Conservation (phyloP, 2,329 filamentous ascomycete species). For the Chaetomium strumarium region DNA sequence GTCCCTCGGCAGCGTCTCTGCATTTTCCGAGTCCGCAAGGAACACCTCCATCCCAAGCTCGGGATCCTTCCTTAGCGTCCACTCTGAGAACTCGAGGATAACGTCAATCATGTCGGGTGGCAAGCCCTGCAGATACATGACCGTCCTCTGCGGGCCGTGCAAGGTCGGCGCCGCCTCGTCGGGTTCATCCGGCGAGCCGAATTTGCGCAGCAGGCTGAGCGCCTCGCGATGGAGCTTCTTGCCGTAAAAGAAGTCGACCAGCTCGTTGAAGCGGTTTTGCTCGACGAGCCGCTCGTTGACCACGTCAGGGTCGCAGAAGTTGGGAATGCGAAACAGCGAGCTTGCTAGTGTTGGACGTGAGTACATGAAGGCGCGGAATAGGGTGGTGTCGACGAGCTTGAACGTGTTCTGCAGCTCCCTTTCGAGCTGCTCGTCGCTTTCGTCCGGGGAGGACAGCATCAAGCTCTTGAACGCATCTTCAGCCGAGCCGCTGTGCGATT, state of each 20-base stretch:
- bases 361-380: slow-evolving; percentile 95
- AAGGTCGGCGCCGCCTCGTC: slow-evolving; percentile 51
- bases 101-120: slow-evolving; percentile 84
- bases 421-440: slow-evolving; percentile 58
- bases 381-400: slow-evolving; percentile 81
- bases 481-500: slow-evolving; percentile 37
- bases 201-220: slow-evolving; percentile 72
- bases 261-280: slow-evolving; percentile 79
- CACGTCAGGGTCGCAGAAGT: slow-evolving; percentile 93
- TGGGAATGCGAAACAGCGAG: slow-evolving; percentile 88
- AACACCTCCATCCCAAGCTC: slow-evolving; percentile 87
- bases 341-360: slow-evolving; percentile 77
- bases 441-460: slow-evolving; percentile 41
- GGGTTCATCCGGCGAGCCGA: slow-evolving; percentile 57
- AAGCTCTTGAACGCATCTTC: slow-evolving; percentile 52
- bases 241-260: slow-evolving; percentile 96
- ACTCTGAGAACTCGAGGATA: slow-evolving; percentile 84
- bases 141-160: slow-evolving; percentile 75
- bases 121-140: slow-evolving; percentile 84
- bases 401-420: slow-evolving; percentile 70
- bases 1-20: slow-evolving; percentile 77
- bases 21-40: slow-evolving; percentile 87
- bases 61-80: slow-evolving; percentile 71
- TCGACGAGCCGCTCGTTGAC: slow-evolving; percentile 91
- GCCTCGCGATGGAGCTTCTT: slow-evolving; percentile 90